These are phyloP conservation scores for Starmerella sp. DNA, from an alignment of 805 yeast species.

Conservation along the genomic window DNA sequence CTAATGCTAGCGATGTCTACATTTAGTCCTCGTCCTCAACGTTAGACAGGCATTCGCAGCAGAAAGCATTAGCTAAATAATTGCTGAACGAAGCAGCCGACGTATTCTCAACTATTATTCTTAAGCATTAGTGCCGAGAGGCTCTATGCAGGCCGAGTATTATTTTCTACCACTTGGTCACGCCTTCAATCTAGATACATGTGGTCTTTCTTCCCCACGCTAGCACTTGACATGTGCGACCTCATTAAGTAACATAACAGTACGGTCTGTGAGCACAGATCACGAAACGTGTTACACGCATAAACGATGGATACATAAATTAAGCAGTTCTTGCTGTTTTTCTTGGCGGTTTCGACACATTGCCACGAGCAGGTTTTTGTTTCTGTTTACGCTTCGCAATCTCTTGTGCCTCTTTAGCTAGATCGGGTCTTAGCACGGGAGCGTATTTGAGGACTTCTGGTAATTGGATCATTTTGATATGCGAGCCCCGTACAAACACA, in stretches of 20 bases:
- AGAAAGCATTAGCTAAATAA: too few species aligned
- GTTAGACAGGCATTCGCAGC: too few species aligned
- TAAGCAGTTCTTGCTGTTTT: neutral
- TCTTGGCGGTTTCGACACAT: neutral
- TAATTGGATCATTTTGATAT: slow-evolving; percentile 67
- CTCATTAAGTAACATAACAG: neutral
- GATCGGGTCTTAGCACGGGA: slow-evolving; percentile 58
- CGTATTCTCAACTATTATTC: too few species aligned
- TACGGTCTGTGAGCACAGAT: neutral
- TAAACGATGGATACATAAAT: neutral
- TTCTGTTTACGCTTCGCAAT: neutral
- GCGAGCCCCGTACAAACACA: slow-evolving; percentile 86
- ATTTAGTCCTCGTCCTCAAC: too few species aligned
- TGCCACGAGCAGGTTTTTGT: neutral
- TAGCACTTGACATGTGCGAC: neutral
- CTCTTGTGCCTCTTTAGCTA: slow-evolving; percentile 5
- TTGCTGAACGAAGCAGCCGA: too few species aligned
- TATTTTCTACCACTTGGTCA: too few species aligned
- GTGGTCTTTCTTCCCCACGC: too few species aligned
- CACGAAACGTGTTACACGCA: neutral
- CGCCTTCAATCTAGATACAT: too few species aligned
- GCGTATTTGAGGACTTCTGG: slow-evolving; percentile 84
- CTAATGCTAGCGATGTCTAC: too few species aligned
- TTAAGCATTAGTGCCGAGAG: too few species aligned
- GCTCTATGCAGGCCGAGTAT: too few species aligned